Evolutionary conservation across 495 filamentous ascomycete genomes (phyloP).

Genomic region (Sabuloglossum arenarium): DNA sequence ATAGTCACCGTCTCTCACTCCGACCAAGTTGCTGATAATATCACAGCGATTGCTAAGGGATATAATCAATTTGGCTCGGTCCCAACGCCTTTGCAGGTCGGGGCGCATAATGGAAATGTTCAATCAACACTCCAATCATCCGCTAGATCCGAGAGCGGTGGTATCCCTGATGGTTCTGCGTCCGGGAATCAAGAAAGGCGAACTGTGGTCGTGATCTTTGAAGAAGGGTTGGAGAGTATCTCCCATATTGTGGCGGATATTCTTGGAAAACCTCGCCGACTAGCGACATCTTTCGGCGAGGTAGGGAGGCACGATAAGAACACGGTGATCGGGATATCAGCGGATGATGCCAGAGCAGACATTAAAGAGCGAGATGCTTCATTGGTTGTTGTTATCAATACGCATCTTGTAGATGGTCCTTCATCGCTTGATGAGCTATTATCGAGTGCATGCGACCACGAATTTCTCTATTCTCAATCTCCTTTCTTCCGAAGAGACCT

Average conservation of each 20-base stretch:
- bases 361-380: slow-evolving; percentile 28
- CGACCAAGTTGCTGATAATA: not conserved
- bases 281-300: slow-evolving; percentile 29
- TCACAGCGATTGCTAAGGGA: not conserved
- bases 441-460: slow-evolving; percentile 49
- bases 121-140: not conserved
- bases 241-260: slow-evolving; percentile 47
- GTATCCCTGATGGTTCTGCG: not conserved
- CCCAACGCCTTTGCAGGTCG: not conserved
- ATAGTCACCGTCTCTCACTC: not conserved
- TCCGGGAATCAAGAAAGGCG: not conserved
- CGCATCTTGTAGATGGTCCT: slow-evolving; percentile 48
- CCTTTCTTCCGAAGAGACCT: slow-evolving; percentile 57
- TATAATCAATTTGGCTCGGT: not conserved
- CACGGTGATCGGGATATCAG: slow-evolving; percentile 35
- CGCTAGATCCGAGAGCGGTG: not conserved
- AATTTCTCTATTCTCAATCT: slow-evolving; percentile 55
- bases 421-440: slow-evolving; percentile 42
- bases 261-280: slow-evolving; percentile 40
- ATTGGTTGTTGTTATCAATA: slow-evolving; percentile 41
- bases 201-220: slow-evolving; percentile 34
- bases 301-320: slow-evolving; percentile 27
- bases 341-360: slow-evolving; percentile 28
- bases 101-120: not conserved
- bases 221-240: slow-evolving; percentile 37